Conservation (phyloP, 306 rosid genomes). For the Echinosophora koreensis region DNA sequence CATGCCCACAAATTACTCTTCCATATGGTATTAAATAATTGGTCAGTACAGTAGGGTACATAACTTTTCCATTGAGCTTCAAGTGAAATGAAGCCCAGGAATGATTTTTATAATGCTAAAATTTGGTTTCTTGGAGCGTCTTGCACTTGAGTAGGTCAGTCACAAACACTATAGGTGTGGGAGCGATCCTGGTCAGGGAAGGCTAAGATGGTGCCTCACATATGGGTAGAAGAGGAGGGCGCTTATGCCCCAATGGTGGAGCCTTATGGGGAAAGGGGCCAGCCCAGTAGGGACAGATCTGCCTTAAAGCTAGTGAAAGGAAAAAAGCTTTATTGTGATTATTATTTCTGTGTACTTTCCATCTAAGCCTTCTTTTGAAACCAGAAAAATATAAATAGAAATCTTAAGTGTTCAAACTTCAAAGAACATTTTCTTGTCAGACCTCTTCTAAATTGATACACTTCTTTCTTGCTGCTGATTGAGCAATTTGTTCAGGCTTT, state of each 20-base stretch:
- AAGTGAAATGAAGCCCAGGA: slow-evolving; percentile 10
- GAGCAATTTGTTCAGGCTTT: not conserved
- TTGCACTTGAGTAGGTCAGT: not conserved
- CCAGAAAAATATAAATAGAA: slow-evolving; percentile 16
- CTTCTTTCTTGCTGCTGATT: slow-evolving; percentile 23
- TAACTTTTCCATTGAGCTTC: slow-evolving; percentile 18
- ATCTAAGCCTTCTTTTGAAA: not conserved
- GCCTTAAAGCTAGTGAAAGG: not conserved
- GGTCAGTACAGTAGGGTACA: not conserved
- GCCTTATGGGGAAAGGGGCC: too few species aligned
- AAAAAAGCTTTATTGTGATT: slow-evolving; percentile 14
- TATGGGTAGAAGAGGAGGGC: too few species aligned
- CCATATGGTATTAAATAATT: slow-evolving; percentile 14
- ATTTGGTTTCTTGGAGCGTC: slow-evolving; percentile 33
- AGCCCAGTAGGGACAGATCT: not conserved
- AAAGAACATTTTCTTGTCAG: not conserved
- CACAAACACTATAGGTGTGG: too few species aligned
- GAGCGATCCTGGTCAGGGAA: too few species aligned
- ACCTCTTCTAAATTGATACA: slow-evolving; percentile 1
- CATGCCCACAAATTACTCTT: not conserved
- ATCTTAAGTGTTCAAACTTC: not conserved
- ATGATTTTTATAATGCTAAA: slow-evolving; percentile 15
- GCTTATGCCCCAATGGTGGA: too few species aligned
- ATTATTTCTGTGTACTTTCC: slow-evolving; percentile 26
- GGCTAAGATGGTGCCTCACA: too few species aligned